Evolutionary conservation across 2,329 filamentous ascomycete genomes (phyloP).

Genomic region (Pseudogymnoascus sp.): DNA sequence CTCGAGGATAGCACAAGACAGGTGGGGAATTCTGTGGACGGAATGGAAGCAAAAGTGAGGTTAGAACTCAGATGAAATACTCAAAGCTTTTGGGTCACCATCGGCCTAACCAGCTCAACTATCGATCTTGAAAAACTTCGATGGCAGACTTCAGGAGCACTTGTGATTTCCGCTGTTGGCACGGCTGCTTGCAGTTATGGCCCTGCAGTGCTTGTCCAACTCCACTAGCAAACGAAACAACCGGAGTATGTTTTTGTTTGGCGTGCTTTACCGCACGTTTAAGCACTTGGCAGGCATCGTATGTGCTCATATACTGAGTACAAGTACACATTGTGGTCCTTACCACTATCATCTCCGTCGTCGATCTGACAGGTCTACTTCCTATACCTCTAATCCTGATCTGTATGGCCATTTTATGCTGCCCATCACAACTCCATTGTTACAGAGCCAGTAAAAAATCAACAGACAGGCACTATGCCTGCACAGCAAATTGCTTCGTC

Average conservation of each 20-base stretch:
- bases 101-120: constrained; percentile 13
- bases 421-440: background rate
- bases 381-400: background rate
- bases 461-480: background rate
- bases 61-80: constrained; percentile 42
- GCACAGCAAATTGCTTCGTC: background rate
- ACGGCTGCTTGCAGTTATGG: background rate
- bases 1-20: constrained; percentile 71
- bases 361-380: background rate
- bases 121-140: background rate
- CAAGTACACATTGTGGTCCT: background rate
- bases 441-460: background rate
- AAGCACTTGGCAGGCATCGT: background rate
- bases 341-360: background rate
- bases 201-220: background rate
- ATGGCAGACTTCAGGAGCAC: background rate
- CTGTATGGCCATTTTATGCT: background rate
- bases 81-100: background rate
- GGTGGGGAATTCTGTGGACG: constrained; percentile 77
- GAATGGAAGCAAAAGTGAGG: constrained; percentile 58
- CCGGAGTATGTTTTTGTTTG: background rate
- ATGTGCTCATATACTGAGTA: background rate
- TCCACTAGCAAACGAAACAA: constrained; percentile 1
- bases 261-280: background rate
- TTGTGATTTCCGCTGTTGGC: background rate